Evolutionary conservation across 202 grass and related monocot genomes (phyloP).

Genomic region (Carex arenaria): DNA sequence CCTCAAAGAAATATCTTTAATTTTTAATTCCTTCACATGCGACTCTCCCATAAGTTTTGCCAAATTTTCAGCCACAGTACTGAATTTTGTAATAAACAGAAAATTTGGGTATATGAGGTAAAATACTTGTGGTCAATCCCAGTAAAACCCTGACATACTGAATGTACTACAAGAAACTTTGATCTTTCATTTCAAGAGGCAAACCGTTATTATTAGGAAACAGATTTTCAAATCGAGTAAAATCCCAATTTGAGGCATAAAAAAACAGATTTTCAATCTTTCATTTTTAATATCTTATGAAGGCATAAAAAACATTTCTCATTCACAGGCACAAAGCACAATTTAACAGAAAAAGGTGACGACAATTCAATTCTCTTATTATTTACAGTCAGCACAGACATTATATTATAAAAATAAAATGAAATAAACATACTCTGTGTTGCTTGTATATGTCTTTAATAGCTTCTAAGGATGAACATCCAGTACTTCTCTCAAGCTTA

Average conservation of each 20-base stretch:
- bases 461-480: slow-evolving; percentile 27
- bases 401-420: slow-evolving; percentile 10
- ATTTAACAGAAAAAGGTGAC: not conserved
- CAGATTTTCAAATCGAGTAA: no score
- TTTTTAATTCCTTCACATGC: slow-evolving; percentile 55
- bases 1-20: slow-evolving; percentile 71
- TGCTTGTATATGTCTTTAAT: slow-evolving; percentile 76
- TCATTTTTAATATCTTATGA: not conserved
- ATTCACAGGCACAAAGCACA: not conserved
- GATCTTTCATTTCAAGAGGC: not conserved
- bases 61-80: slow-evolving; percentile 50
- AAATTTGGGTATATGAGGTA: not conserved
- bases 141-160: not conserved
- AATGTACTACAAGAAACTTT: not conserved
- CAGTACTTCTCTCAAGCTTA: slow-evolving; percentile 46
- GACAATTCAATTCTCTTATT: not conserved
- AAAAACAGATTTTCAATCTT: not conserved
- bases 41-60: slow-evolving; percentile 61
- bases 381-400: not conserved
- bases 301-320: not conserved
- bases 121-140: not conserved
- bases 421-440: slow-evolving; percentile 42
- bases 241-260: no score
- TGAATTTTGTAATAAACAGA: slow-evolving; percentile 26
- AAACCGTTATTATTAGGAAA: not conserved